Percentiles rank a stretch among this genome's conserved stretches.
phyloP scores from a whole-genome alignment of 1,284 basidiomycete genomes.

The Cystobasidium pallidum region DNA sequence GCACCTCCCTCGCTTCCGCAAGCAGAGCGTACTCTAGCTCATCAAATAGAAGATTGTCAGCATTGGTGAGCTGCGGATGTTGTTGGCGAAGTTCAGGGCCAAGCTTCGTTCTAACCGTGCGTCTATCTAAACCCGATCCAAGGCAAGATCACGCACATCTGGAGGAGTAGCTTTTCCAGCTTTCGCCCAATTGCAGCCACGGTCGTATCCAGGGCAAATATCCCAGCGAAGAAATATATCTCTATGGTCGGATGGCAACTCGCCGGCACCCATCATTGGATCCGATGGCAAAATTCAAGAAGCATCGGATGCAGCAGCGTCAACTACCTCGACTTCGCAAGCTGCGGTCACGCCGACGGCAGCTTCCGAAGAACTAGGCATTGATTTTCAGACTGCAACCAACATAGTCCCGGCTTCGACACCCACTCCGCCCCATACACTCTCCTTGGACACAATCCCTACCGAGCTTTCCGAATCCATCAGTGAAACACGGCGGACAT shows the following conservation, averaged over 20 bases:
- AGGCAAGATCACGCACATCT: slow-evolving; percentile 6
- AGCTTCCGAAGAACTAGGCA: slow-evolving; percentile 17
- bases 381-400: slow-evolving; percentile 21
- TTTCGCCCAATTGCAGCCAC: not conserved
- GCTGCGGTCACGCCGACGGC: slow-evolving; percentile 23
- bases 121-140: not conserved
- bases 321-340: slow-evolving; percentile 11
- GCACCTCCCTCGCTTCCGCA: not conserved
- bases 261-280: slow-evolving; percentile 40
- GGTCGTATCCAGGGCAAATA: slow-evolving; percentile 7
- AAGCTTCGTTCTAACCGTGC: not conserved
- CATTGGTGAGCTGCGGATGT: not conserved
- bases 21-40: slow-evolving; percentile 10
- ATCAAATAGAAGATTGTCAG: not conserved
- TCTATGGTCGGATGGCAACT: slow-evolving; percentile 31
- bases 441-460: slow-evolving; percentile 24
- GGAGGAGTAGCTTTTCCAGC: slow-evolving; percentile 3
- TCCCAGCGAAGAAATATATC: slow-evolving; percentile 26
- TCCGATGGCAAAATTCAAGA: slow-evolving; percentile 37
- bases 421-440: not conserved
- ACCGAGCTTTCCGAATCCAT: slow-evolving; percentile 34
- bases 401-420: not conserved
- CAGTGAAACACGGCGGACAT: slow-evolving; percentile 33
- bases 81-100: too few relatives aligned
- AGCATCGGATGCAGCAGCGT: not conserved